Evolutionary conservation across 441 rosid genomes (phyloP), one percentile per base, ranked within the genome.

Genomic region (Caryocar brasiliense): DNA sequence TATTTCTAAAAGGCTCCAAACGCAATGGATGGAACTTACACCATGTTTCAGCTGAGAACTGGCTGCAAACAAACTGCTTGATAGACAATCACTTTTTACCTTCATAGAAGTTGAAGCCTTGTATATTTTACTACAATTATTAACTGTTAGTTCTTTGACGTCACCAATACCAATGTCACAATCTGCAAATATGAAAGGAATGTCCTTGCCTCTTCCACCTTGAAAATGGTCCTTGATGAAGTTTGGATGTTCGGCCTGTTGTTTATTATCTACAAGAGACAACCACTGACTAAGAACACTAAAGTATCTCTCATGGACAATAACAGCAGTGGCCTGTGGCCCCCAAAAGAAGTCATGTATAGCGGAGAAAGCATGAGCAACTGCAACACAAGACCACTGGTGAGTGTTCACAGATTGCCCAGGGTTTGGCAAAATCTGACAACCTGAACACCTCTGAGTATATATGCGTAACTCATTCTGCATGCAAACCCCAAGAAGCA

Each of bases 321-420:
- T 58, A 44, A 78, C 69, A 57, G 66, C 74, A 54, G 74, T 68
- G 34, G 73, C 77, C 67, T 71, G 73, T 44, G 78, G 77, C 23
- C 90, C 89, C 95, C 92, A 85, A 58, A 80, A 51, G 42, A 85
- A 73, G 78, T 72, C 77, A 75, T 42, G 33, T 40, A 80, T 68
- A 54, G 72, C 72, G 67, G 90, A 58, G 33, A 51, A 63, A 50
- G 78, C 67, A 57, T 35, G 73, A 52, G 78, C 61, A 66, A 77
- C 73, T 42, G 89, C 94, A 46, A 92, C 74, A 76, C 92, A 82
- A 45, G 66, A 65, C 99, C 99, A 92, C 61, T 59, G 51, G 22
- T 58, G 70, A 47, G 49, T 35, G 45, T 64, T 62, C 56, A 49
- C 56, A 60, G 84, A 42, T 51, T 40, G 65, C 54, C 66, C 69